phyloP scores from a whole-genome alignment of 108 stramenopile species.

The Hondaea fermentalgiana region DNA sequence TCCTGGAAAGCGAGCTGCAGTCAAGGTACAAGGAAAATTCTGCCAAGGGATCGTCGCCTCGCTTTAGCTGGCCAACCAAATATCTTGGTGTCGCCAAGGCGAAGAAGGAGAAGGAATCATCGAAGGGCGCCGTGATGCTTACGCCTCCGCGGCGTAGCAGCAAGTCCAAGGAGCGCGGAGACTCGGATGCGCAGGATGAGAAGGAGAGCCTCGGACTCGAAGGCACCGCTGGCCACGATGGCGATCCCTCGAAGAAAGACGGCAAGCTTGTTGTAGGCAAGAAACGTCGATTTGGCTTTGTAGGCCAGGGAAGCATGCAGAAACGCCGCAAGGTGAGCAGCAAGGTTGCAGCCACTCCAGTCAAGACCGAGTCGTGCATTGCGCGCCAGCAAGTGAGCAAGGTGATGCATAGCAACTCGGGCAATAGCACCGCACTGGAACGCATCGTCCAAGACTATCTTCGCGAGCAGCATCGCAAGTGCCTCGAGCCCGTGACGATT shows the following conservation, averaged over 20 bases:
- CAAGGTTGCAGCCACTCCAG: not conserved
- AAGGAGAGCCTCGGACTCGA: too few species aligned
- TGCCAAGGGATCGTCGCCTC: not conserved
- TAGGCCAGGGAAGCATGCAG: not conserved
- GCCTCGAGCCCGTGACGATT: not conserved
- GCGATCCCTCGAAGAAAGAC: not conserved
- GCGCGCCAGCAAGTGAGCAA: not conserved
- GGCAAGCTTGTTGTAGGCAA: not conserved
- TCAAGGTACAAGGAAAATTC: not conserved
- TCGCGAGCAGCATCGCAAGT: conserved; percentile 2
- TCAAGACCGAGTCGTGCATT: not conserved
- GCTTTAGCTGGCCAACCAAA: not conserved
- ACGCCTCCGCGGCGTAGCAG: too few species aligned
- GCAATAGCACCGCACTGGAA: not conserved
- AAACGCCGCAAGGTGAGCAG: not conserved
- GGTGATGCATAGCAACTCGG: not conserved
- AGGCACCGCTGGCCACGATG: not conserved
- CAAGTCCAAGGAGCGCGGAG: too few species aligned
- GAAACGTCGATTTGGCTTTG: not conserved
- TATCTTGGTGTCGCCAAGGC: not conserved
- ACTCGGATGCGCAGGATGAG: too few species aligned
- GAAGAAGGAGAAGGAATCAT: too few species aligned
- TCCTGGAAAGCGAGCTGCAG: not conserved
- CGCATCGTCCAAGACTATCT: not conserved
- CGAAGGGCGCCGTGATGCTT: too few species aligned